Percentiles rank a stretch among this genome's conserved stretches.
Evolutionary conservation across 169 alveolate species (phyloP).

Genomic region (Cryptosporidium muris): DNA sequence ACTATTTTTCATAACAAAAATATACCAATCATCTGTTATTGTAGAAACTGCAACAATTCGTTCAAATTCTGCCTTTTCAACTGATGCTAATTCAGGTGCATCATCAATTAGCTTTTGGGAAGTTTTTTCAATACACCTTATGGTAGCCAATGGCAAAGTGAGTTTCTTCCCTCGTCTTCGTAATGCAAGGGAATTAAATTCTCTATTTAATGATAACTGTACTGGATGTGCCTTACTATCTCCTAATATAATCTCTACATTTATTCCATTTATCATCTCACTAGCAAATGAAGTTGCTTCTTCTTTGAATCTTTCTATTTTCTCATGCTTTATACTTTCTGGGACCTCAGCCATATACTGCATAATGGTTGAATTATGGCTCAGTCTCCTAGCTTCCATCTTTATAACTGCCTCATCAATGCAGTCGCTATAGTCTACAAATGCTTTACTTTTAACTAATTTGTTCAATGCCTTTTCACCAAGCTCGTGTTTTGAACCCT

Average conservation of each 20-base stretch:
- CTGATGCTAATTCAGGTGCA: constrained; percentile 56
- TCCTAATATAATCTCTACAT: constrained; percentile 45
- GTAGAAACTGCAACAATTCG: constrained; percentile 59
- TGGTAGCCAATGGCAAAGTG: constrained; percentile 32
- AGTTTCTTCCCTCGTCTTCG: constrained; percentile 68
- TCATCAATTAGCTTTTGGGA: constrained; percentile 36
- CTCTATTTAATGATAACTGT: constrained; percentile 50
- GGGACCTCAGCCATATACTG: constrained; percentile 28
- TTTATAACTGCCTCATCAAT: constrained; percentile 20
- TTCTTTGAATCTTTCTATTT: constrained; percentile 16
- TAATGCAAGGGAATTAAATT: constrained; percentile 33
- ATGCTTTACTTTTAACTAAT: constrained; percentile 9
- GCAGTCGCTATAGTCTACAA: constrained; percentile 31
- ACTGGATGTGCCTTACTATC: constrained; percentile 65
- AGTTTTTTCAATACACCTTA: constrained; percentile 39
- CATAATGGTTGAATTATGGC: constrained; percentile 32
- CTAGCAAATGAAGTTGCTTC: constrained; percentile 19
- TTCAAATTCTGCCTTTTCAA: constrained; percentile 50
- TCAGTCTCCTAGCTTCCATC: constrained; percentile 47
- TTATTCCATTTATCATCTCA: constrained; percentile 67
- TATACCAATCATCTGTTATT: constrained; percentile 67
- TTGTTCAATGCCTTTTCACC: not conserved
- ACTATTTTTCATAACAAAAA: constrained; percentile 45
- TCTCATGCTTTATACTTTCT: constrained; percentile 32
- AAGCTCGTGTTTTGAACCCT: not conserved